A percentile compares a stretch with the other conserved stretches of the same genome.
phyloP scores from a whole-genome alignment of 2,329 filamentous ascomycete species.

The Orbilia oligospora region DNA sequence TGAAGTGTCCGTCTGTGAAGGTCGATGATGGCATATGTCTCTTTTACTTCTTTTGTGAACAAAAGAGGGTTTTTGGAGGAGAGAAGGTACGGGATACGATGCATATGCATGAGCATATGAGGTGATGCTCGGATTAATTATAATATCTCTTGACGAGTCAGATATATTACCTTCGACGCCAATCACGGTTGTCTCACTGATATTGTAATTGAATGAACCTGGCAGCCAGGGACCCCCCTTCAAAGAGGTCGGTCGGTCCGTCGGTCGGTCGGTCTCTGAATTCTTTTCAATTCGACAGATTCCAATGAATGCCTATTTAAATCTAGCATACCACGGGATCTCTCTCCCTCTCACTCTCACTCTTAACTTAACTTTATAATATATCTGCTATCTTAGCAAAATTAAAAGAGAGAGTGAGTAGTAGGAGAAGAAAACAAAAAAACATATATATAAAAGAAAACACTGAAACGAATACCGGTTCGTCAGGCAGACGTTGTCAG shows the following conservation, averaged over 20 bases:
- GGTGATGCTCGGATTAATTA: constrained; percentile 24
- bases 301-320: neutral
- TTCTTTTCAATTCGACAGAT: constrained; percentile 20
- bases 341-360: neutral
- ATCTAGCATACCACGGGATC: constrained; percentile 3
- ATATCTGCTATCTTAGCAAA: constrained; percentile 19
- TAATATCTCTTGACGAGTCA: constrained; percentile 14
- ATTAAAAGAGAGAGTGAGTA: neutral
- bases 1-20: constrained; percentile 20
- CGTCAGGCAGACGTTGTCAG: constrained; percentile 48
- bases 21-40: constrained; percentile 13
- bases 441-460: neutral
- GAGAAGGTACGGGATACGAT: neutral
- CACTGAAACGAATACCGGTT: constrained; percentile 38
- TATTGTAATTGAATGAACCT: constrained; percentile 23
- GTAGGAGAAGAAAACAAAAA: neutral
- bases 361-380: no score
- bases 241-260: constrained; percentile 13
- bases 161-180: constrained; percentile 29
- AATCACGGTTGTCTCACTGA: constrained; percentile 22
- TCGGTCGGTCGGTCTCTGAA: constrained; percentile 1
- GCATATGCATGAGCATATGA: neutral
- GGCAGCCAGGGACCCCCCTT: constrained; percentile 17
- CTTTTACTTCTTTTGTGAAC: constrained; percentile 17
- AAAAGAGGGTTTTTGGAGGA: neutral